Base-by-base conservation (phyloP, 371 early-diverging fungal species). In the Mucor plumbeus region DNA sequence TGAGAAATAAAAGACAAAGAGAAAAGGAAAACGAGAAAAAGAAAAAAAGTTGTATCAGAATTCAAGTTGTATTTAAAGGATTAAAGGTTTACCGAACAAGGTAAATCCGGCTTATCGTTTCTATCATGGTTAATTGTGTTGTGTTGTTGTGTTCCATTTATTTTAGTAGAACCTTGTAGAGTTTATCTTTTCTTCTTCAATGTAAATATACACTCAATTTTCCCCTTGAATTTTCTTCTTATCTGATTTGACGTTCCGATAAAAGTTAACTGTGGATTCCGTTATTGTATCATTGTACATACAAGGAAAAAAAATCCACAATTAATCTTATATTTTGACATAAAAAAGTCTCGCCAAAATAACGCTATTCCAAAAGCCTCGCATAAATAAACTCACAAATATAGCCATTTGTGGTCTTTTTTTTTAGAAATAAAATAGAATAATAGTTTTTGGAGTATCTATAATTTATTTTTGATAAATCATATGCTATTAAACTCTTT, bases 21-120 rank as follows among this genome's bases (percentile, higher is more conserved):
- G 41, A 14, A 61, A 31, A 31, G 33, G 58, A 14, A 57, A 39
- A 53, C 1, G 19, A 34, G 21, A 59, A 50, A 33, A 15, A 26
- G 59, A 40, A 33, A 54, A 40, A 19, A 48, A 48, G 10, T 31
- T 53, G 53, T 53, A 53, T 0, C 53, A 53, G 36, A 36, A 62
- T 1, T 41, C 38, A 33, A 7, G 8, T 40, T 53, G 40, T 50
- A 62, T n/a, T 38, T 62, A 39, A 21, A 50, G 33, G 14, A 33
- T n/a, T 59, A 17, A 9, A 59, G 59, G 59, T 53, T 53, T 21
- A 53, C 57, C 34, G 34, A 56, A 64, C 55, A 57, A 64, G 54
- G 54, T n/a, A 63, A 64, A 64, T 34, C 43, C 44, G 56, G 56
- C 58, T 64, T 64, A 63, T 63, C 63, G 48, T 50, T 50, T 21